Base-by-base conservation (phyloP, 1,284 basidiomycete species). In the Melampsora americana region DNA sequence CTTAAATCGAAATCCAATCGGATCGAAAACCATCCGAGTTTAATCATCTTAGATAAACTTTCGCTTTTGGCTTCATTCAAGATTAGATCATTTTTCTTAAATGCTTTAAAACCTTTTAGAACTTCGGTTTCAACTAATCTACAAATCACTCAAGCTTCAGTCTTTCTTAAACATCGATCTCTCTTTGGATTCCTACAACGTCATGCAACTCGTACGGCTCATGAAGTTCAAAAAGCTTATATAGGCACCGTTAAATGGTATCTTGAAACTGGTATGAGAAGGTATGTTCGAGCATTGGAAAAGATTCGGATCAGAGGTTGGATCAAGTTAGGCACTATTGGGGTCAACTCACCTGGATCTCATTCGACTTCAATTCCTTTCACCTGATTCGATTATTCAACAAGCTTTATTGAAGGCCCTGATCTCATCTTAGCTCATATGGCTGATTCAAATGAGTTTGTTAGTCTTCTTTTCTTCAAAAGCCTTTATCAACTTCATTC, bases 251-350 rank as follows among this genome's bases (percentile, higher is more conserved):
- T 92, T 4, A 87, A 94, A 26, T 87, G 92, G 23, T 99, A 97
- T 82, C 98, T 94, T 79, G 96, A 99, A 84, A 98, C 96, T 20
- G 93, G 91, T 0, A 95, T 99, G 81, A 85, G 96, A 77, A 86
- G 96, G 66, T 99, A 99, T 82, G 87, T 90, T 35, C 86, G 96
- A 42, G 90, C 89, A 79, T 85, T 98, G 62, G 87, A 89, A 30
- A 88, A 86, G 83, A 87, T 96, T 64, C 91, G 90, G 86, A 89
- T 90, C 66, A 79, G 84, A 67, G 66, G 67, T 26, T 80, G 81
- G 68, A 44, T 61, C 56, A 77, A 81, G 5, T 79, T 80, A 5
- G 83, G 82, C 9, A 77, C 82, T 23, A 80, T 84, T 23, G 80
- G 82, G 0, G 79, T 80, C 2, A 71, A 73, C 1, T 44, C 80